phyloP scores from a whole-genome alignment of 108 stramenopile species.

The Nannochloropsis granulata region DNA sequence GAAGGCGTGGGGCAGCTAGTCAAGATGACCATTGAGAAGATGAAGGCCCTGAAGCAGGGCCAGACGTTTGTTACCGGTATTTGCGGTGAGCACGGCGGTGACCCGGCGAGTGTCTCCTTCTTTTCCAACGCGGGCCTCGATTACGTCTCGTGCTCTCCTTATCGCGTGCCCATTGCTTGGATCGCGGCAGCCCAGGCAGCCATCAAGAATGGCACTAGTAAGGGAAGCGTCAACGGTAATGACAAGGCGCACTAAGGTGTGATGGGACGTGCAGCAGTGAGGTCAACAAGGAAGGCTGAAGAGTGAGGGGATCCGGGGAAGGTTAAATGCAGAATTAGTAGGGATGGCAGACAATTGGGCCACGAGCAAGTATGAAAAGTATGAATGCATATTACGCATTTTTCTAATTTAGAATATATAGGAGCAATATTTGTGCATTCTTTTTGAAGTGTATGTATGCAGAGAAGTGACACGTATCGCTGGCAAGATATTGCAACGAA shows the following conservation, averaged over 20 bases:
- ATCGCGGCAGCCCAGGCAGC: slow-evolving; percentile 47
- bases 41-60: slow-evolving; percentile 42
- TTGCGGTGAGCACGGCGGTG: slow-evolving; percentile 75
- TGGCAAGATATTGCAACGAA: no score
- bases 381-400: no score
- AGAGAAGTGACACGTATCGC: no score
- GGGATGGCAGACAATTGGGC: no score
- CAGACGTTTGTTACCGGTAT: slow-evolving; percentile 51
- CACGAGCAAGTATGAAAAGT: no score
- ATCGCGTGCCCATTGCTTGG: slow-evolving; percentile 64
- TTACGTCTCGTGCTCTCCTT: slow-evolving; percentile 71
- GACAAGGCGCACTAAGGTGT: neutral
- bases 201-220: neutral
- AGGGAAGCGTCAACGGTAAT: neutral
- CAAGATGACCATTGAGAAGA: slow-evolving; percentile 41
- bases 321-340: no score
- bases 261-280: no score
- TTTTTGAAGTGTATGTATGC: no score
- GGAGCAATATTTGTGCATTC: no score
- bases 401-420: no score
- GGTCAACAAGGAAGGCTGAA: no score
- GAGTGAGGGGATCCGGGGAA: no score
- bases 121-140: slow-evolving; percentile 53
- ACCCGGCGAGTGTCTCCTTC: slow-evolving; percentile 56
- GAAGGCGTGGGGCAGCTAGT: slow-evolving; percentile 64